Evolutionary conservation across 345 rosid genomes (phyloP), one percentile per base, ranked within the genome.

Genomic region (Hirschfeldia incana): DNA sequence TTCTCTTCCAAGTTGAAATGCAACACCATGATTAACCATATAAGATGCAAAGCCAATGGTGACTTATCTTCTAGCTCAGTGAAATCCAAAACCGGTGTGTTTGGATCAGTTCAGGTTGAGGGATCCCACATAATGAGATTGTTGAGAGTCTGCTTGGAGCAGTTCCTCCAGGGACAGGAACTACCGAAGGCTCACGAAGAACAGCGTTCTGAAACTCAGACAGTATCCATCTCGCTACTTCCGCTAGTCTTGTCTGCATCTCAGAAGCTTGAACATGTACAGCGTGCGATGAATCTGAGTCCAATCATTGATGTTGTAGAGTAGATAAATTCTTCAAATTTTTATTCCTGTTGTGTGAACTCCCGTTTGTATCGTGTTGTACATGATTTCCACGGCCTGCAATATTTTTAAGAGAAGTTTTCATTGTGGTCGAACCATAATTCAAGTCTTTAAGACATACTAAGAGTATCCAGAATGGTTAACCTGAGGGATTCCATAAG

Each of bases 1-100:
- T 94, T 94, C 15, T 89, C 90, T n/a, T 92, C 93, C 69, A 92
- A 84, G 85, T 94, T 94, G 89, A 88, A 91, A 84, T 91, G 93
- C 83, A 94, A 77, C 39, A 91, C 86, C 65, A 91, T 92, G 66
- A 92, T 92, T 33, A 92, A 84, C 98, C 98, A 92, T 58, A 94
- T 86, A 91, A 94, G 83, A 85, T 94, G 98, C 77, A 91, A 78
- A 32, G 89, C 92, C 57, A 82, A 29, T 0, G 98, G 91, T 1
- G 90, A 78, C 60, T 87, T 91, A 68, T 82, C 86, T 70, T 94
- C 98, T n/a, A 89, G 67, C 69, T 94, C 97, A 1, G 88, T 65
- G 8, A 87, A 89, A 57, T 92, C 97, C 92, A 92, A 89, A 77
- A 85, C 94, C 0, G 92, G 97, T 5, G 90, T 89, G 4, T 86